Base-by-base conservation (phyloP, 176 grass and related monocot species). In the Bolboschoenus planiculmis region DNA sequence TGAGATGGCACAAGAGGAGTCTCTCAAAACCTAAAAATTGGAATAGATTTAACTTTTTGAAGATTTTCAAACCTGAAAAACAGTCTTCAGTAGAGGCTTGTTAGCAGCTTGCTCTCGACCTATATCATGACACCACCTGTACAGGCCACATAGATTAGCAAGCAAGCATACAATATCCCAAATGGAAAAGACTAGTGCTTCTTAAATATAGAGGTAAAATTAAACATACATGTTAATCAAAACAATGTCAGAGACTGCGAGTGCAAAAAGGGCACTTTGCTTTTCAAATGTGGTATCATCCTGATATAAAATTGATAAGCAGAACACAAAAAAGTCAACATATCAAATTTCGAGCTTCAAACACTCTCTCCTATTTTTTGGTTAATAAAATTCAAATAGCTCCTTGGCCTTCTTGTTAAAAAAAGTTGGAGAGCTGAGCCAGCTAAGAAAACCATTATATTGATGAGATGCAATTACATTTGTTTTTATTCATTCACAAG, bases 111-210 rank as follows among this genome's bases (percentile, higher is more conserved):
- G 87, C 62, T 97, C 89, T 87, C 89, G 84, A 5, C 94, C 91
- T 85, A 97, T 94, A 48, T 97, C 94, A 84, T 97, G 94, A 56
- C 94, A 97, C 94, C 94, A 97, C 74, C 94, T 97, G 51, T 64
- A 90, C 56, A 87, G 30, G 55, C 11, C 29, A 84, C 16, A 65
- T 15, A 64, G 29, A 82, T 62, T 6, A 80, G 53, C 51, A 78
- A 42, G 20, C 34, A 56, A 55, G 33, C 31, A 80, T 80, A 68
- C 7, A 68, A 68, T 13, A 76, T 47, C 44, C 47, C 77, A 51
- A 65, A 16, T 82, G 47, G 2, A 29, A 10, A 20, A 81, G 4
- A 79, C 9, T 57, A 68, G 30, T 70, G 10, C 6, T 80, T 42
- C 35, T 10, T 26, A 14, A 40, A 78, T 48, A n/a, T 31, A 15